A percentile compares a stretch with the other conserved stretches of the same genome.
Conservation (phyloP, 2,329 filamentous ascomycete species). For the Trichoderma brevicompactum region DNA sequence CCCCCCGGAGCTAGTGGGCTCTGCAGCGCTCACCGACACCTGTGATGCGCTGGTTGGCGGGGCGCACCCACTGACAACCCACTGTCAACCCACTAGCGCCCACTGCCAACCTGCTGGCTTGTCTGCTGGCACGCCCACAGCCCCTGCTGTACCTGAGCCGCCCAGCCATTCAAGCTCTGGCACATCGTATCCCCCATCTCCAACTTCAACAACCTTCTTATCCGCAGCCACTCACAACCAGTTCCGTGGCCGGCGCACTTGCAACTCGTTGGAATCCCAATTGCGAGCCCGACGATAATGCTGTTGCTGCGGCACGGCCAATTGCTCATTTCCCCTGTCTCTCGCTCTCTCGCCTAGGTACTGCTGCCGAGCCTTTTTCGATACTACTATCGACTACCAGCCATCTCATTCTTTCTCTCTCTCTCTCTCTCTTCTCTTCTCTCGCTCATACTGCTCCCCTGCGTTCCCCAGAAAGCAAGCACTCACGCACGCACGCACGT, state of each 20-base stretch:
- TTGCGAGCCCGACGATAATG: constrained; percentile 24
- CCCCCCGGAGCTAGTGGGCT: constrained; percentile 24
- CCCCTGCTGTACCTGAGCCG: constrained; percentile 15
- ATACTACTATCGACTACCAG: neutral
- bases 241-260: constrained; percentile 3
- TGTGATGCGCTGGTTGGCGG: constrained; percentile 29
- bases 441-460: neutral
- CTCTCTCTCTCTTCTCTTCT: neutral
- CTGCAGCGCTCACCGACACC: constrained; percentile 29
- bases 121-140: constrained; percentile 14
- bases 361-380: neutral
- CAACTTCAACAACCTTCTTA: constrained; percentile 18
- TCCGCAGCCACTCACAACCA: constrained; percentile 22
- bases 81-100: constrained; percentile 10
- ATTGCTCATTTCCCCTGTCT: neutral
- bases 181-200: constrained; percentile 1
- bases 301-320: constrained; percentile 7
- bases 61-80: constrained; percentile 18
- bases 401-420: neutral
- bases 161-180: neutral
- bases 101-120: constrained; percentile 17
- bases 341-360: constrained; percentile 4
- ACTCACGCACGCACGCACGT: neutral
- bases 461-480: neutral
- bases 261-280: constrained; percentile 15